A percentile compares a stretch with the other conserved stretches of the same genome.
phyloP scores from a whole-genome alignment of 2,329 filamentous ascomycete genomes.

The Berkeleyomyces basicola region DNA sequence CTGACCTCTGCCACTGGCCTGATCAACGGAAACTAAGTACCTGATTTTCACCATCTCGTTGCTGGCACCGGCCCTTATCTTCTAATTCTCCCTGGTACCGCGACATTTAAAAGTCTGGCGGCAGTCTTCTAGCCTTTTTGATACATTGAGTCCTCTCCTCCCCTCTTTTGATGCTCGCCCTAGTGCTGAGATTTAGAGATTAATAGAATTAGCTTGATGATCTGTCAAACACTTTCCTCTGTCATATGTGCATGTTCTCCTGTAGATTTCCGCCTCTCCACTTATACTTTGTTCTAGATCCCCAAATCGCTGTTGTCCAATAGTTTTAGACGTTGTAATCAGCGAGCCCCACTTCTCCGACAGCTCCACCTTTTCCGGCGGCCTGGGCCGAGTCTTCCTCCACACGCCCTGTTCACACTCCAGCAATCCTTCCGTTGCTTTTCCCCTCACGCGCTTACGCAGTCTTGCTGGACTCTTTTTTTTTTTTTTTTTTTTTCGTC shows the following conservation, averaged over 20 bases:
- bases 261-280: not conserved
- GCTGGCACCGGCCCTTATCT: not conserved
- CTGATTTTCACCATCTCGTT: not conserved
- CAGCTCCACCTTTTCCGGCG: no score
- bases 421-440: not conserved
- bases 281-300: not conserved
- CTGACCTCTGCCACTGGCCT: not conserved
- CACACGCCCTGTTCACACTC: not conserved
- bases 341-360: no score
- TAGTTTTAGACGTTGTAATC: no score
- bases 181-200: conserved; percentile 1
- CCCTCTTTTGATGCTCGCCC: not conserved
- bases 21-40: not conserved
- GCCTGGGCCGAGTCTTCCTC: not conserved
- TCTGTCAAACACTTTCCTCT: not conserved
- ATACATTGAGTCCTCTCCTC: not conserved
- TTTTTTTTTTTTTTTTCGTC: not conserved
- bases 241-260: not conserved
- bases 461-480: not conserved
- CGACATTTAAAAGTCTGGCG: not conserved
- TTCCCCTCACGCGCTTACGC: not conserved
- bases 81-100: not conserved
- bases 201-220: not conserved
- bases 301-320: no score
- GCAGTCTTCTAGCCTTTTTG: not conserved